Conservation (phyloP, 2,329 filamentous ascomycete genomes). For the Penicillium psychrosexuale region DNA sequence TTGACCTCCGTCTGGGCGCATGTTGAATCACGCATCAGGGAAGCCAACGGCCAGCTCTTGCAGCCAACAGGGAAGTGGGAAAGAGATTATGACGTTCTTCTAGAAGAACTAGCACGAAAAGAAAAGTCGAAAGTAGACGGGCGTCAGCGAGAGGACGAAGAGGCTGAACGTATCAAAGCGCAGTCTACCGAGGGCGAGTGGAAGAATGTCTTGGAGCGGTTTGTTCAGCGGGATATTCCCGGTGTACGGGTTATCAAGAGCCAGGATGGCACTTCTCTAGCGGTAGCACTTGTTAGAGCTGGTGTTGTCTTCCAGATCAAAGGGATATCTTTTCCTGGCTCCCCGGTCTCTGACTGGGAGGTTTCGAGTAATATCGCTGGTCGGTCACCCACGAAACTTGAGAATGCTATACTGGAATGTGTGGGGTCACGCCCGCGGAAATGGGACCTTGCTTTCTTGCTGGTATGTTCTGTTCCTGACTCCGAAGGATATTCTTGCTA, state of each 20-base stretch:
- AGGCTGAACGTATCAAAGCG: conserved; percentile 28
- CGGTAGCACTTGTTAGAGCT: conserved; percentile 31
- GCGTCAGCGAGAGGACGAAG: conserved; percentile 26
- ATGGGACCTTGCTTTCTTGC: conserved; percentile 40
- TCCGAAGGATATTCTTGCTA: not conserved
- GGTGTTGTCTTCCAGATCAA: conserved; percentile 37
- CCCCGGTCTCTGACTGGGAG: conserved; percentile 31
- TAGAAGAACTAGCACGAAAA: conserved; percentile 30
- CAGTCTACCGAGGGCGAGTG: conserved; percentile 32
- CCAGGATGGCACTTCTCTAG: conserved; percentile 25
- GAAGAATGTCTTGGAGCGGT: conserved; percentile 34
- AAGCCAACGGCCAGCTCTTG: conserved; percentile 37
- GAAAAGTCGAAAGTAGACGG: conserved; percentile 30
- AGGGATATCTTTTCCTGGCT: conserved; percentile 18
- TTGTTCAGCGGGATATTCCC: conserved; percentile 25
- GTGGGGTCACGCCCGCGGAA: conserved; percentile 36
- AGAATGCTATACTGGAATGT: conserved; percentile 34
- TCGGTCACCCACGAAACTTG: conserved; percentile 32
- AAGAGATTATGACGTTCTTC: conserved; percentile 38
- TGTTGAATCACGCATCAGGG: conserved; percentile 36
- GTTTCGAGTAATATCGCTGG: conserved; percentile 30
- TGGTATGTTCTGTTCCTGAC: conserved; percentile 28
- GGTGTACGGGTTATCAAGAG: conserved; percentile 30
- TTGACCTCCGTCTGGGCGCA: conserved; percentile 40
- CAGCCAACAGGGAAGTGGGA: conserved; percentile 42